Base-by-base conservation (phyloP, 371 early-diverging fungal genomes). In the Mortierella sp. region DNA sequence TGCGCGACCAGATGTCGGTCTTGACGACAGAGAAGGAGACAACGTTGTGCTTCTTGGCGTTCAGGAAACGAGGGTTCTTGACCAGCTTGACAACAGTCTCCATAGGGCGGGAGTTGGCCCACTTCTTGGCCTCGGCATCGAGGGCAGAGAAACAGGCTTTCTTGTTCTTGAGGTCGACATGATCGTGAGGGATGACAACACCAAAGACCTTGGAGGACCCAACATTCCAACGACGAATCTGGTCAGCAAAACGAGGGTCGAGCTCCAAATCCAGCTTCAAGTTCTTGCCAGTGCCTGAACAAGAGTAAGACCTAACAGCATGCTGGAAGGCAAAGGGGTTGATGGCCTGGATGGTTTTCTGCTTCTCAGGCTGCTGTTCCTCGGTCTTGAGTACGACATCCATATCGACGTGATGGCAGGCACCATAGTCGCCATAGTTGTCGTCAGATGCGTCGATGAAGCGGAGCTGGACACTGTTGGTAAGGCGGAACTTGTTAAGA, bases 31-130 rank as follows among this genome's bases (percentile, higher is more conserved):
- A 51, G 54, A 80, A 26, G 14, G 48, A 69, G 26, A 80, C 43
- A 1, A 46, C 73, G 34, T 73, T 75, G 37, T 43, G 26, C 53
- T 67, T 76, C 67, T 69, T 76, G 57, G 37, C 54, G 28, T 72
- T 55, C 46, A 48, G 14, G 50, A 81, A 76, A 11, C 43, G 44
- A 28, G 77, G 76, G 28, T 69, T 46, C 77, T 81, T 81, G 76
- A 81, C 81, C 76, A 76, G 28, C 81, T 81, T 81, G 73, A 81
- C 73, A 8, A 81, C 81, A 24, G 73, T 81, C 55, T 81, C 81
- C 73, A 76, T 34, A 19, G 81, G 81, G 21, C 48, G 64, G 2
- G 40, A 26, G 11, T 69, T 24, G 21, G 72, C 43, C 34, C 28
- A 59, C 55, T 76, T 55, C 73, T 73, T 64, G 55, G 81, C 72